Evolutionary conservation across 139 green algal species (phyloP), one percentile per base, ranked within the genome.

Genomic region (Chlorella sp.): DNA sequence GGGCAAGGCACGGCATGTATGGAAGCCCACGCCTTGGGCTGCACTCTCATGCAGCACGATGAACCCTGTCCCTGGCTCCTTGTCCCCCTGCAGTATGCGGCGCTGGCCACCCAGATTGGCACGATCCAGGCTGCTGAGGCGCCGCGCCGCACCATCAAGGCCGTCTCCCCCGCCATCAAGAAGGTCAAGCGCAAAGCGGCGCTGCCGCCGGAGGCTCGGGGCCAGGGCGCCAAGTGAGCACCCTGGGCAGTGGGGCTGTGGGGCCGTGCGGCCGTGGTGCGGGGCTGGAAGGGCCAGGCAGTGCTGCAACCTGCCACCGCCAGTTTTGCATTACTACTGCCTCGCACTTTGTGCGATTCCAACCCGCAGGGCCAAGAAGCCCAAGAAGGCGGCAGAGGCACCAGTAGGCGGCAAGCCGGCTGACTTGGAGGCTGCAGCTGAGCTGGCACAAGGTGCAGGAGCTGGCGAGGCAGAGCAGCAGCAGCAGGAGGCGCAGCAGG

Each of bases 71-170:
- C 26, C 2, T 25, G 41, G n/a, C 47, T n/a, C 23, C 18, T 21
- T n/a, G 21, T n/a, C 39, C 34, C 23, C 78, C 32, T 11, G 68
- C 83, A 87, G 81, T 94, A 94, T 34, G 91, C 90, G 4, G 82
- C 88, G 17, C 60, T 91, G 64, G 91, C 91, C 20, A 87, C 82
- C 13, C 85, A 90, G 80, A 93, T 94, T 44, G 74, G 84, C 81
- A 92, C 79, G 26, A 80, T 91, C 23, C 85, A 89, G 69, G 74
- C 84, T 20, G 85, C 86, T 12, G 82, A 93, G 74, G 76, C 91
- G 25, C 89, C 91, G 3, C 36, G 81, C 6, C 83, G 91, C 70
- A 85, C 65, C 26, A 82, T 90, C 64, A 88, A 88, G 76, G 75
- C 83, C 18, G 75, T 86, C 30, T 84, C 74, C 32, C 87, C 87